These are phyloP conservation scores for Petunia hybrid DNA, from an alignment of 305 asterid genomes.

Conservation along the genomic window DNA sequence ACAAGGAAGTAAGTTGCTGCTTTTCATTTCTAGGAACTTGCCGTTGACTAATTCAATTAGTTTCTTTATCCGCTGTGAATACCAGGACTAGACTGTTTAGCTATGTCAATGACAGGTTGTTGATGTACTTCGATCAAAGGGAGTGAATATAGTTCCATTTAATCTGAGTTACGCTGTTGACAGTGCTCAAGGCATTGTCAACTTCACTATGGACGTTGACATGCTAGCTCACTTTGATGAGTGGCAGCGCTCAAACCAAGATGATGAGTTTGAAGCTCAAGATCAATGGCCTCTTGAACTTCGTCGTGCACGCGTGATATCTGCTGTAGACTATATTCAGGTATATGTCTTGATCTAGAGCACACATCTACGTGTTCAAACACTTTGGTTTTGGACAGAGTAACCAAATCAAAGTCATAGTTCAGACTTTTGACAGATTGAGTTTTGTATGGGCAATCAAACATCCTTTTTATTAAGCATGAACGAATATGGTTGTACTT, in stretches of 20 bases:
- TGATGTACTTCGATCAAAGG: constrained; percentile 66
- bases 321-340: constrained; percentile 92
- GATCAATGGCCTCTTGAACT: constrained; percentile 98
- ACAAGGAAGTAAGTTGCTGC: constrained; percentile 69
- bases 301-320: constrained; percentile 80
- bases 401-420: background rate
- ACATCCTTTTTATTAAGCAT: background rate
- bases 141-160: constrained; percentile 81
- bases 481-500: background rate
- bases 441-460: background rate
- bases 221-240: constrained; percentile 91
- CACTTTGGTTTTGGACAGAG: background rate
- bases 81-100: background rate
- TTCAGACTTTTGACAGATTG: background rate
- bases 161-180: constrained; percentile 78
- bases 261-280: constrained; percentile 89
- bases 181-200: constrained; percentile 88
- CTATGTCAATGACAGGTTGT: constrained; percentile 61
- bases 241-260: constrained; percentile 82
- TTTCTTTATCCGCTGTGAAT: background rate
- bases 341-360: constrained; percentile 43
- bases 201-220: constrained; percentile 94
- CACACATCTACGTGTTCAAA: background rate
- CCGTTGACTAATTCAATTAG: background rate
- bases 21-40: background rate